A percentile compares a stretch with the other conserved stretches of the same genome.
These are phyloP conservation scores for Metschnikowia matae DNA, from an alignment of 805 yeast species.

Conservation along the genomic window DNA sequence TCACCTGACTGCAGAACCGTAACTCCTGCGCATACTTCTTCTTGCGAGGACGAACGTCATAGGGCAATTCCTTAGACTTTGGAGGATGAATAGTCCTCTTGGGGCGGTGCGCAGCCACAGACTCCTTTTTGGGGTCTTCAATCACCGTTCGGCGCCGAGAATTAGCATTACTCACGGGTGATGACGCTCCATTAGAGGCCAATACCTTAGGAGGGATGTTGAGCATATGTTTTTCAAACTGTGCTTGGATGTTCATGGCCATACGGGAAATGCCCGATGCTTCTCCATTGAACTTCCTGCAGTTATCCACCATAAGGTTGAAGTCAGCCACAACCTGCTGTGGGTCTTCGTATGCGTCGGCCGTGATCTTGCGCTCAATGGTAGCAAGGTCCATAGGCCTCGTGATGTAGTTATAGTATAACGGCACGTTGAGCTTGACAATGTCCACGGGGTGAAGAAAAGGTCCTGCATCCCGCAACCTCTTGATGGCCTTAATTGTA, in stretches of 20 bases:
- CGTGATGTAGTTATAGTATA: constrained; percentile 76
- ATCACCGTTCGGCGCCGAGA: constrained; percentile 20
- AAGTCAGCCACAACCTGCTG: constrained; percentile 71
- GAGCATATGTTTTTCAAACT: constrained; percentile 88
- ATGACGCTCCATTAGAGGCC: constrained; percentile 15
- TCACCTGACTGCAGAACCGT: constrained; percentile 74
- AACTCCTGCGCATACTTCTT: constrained; percentile 89
- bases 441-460: constrained; percentile 88
- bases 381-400: constrained; percentile 94
- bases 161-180: constrained; percentile 13
- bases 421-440: constrained; percentile 82
- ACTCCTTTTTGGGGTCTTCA: constrained; percentile 56
- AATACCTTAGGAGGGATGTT: constrained; percentile 72
- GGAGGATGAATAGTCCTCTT: constrained; percentile 97
- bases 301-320: constrained; percentile 78
- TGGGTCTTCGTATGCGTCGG: constrained; percentile 68
- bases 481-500: constrained; percentile 78
- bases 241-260: constrained; percentile 87
- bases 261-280: constrained; percentile 80
- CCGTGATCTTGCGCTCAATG: constrained; percentile 73
- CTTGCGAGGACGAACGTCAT: constrained; percentile 84
- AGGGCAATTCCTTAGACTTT: constrained; percentile 86
- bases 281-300: constrained; percentile 80
- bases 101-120: constrained; percentile 78
- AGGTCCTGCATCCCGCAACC: constrained; percentile 90